phyloP scores from a whole-genome alignment of 176 grass and related monocot genomes.

The Stipa capillata region DNA sequence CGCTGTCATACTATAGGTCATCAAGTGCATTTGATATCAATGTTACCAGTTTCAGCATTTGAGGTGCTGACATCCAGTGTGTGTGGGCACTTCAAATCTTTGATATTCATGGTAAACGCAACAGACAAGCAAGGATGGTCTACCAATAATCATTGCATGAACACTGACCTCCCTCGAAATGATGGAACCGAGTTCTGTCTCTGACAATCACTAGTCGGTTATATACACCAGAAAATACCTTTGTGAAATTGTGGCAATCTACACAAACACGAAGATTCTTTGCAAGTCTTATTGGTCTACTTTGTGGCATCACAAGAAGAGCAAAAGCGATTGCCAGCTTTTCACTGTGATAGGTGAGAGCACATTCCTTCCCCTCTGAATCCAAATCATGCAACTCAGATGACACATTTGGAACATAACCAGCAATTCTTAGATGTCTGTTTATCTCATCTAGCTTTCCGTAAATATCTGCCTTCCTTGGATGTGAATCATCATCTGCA shows the following conservation, averaged over 20 bases:
- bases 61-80: neutral
- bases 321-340: constrained; percentile 64
- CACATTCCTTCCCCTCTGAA: constrained; percentile 45
- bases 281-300: constrained; percentile 51
- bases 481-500: constrained; percentile 52
- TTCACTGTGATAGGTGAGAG: constrained; percentile 63
- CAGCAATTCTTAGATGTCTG: constrained; percentile 53
- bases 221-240: constrained; percentile 49
- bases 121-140: neutral
- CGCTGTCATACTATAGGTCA: neutral
- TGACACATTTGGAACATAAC: constrained; percentile 51
- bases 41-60: neutral
- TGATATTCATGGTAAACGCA: neutral
- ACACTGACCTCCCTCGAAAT: constrained; percentile 56
- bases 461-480: constrained; percentile 54
- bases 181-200: constrained; percentile 62
- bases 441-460: constrained; percentile 56
- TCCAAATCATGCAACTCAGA: constrained; percentile 75
- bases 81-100: neutral
- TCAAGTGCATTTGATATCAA: neutral
- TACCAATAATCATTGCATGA: constrained; percentile 86
- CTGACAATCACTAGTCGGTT: constrained; percentile 55
- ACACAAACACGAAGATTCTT: constrained; percentile 71
- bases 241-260: constrained; percentile 65
- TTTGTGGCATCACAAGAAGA: constrained; percentile 42